Conservation (phyloP, 257 asterid species). For the Gentiana dahurica region DNA sequence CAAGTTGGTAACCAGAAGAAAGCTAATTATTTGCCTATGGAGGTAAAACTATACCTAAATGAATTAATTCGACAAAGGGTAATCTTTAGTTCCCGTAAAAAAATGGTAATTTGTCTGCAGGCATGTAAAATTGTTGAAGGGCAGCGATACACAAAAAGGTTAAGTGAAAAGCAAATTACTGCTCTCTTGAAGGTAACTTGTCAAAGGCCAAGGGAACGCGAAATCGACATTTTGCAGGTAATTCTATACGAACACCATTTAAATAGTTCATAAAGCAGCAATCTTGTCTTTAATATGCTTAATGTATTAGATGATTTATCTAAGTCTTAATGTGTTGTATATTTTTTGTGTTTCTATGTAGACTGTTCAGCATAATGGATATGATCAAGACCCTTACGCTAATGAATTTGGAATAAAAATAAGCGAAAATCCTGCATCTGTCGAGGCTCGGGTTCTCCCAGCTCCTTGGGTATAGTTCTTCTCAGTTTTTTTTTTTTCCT, state of each 20-base stretch:
- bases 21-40: conserved; percentile 98
- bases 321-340: conserved; percentile 1
- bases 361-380: conserved; percentile 86
- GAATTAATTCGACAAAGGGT: not conserved
- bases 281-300: too few relatives aligned
- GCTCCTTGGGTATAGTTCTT: conserved; percentile 88
- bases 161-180: conserved; percentile 95
- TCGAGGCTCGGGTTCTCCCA: conserved; percentile 98
- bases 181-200: conserved; percentile 88
- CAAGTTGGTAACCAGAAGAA: conserved; percentile 99
- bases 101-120: conserved; percentile 25
- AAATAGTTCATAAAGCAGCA: too few relatives aligned
- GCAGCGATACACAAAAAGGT: conserved; percentile 90
- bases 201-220: conserved; percentile 97
- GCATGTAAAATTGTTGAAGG: conserved; percentile 99
- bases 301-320: not conserved
- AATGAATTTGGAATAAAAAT: conserved; percentile 87
- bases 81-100: conserved; percentile 2
- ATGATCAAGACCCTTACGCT: conserved; percentile 88
- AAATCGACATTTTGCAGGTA: conserved; percentile 87
- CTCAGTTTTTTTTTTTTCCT: not conserved
- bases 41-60: conserved; percentile 32
- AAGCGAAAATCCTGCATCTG: conserved; percentile 70
- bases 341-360: conserved; percentile 17
- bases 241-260: not conserved